Percentiles rank a stretch among this genome's conserved stretches.
Evolutionary conservation across 2,329 filamentous ascomycete species (phyloP).

Genomic region (Didymella sp.): DNA sequence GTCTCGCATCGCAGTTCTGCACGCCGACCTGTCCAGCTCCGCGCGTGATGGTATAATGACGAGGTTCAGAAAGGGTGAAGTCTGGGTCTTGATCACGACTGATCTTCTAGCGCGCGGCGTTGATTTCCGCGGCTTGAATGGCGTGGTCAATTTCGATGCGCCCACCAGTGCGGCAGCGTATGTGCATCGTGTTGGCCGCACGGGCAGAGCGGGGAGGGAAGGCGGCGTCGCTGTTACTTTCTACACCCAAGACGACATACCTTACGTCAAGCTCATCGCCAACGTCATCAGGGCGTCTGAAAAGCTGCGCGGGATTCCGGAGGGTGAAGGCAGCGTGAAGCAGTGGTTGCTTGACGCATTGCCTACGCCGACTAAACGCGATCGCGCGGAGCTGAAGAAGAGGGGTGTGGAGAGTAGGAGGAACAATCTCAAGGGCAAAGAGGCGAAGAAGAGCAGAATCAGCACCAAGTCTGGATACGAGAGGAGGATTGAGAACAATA

Average conservation of each 20-base stretch:
- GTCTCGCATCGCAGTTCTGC: conserved; percentile 84
- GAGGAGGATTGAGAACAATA: conserved; percentile 71
- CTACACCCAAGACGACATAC: conserved; percentile 94
- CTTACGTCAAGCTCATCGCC: conserved; percentile 86
- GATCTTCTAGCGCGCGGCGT: conserved; percentile 91
- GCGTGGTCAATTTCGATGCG: conserved; percentile 97
- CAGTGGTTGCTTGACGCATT: conserved; percentile 85
- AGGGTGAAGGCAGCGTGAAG: conserved; percentile 58
- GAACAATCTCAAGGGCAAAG: conserved; percentile 37
- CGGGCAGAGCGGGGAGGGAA: conserved; percentile 83
- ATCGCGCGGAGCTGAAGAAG: conserved; percentile 81
- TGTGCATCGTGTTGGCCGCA: conserved; percentile 91
- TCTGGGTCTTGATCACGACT: conserved; percentile 96
- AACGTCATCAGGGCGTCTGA: conserved; percentile 90
- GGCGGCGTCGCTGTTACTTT: conserved; percentile 92
- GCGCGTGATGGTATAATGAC: conserved; percentile 83
- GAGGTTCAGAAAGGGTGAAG: conserved; percentile 86
- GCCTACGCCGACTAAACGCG: conserved; percentile 81
- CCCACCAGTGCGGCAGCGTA: conserved; percentile 90
- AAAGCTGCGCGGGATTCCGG: conserved; percentile 62
- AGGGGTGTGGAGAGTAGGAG: conserved; percentile 78
- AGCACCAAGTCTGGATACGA: conserved; percentile 83
- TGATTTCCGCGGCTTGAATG: conserved; percentile 93
- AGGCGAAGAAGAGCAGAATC: conserved; percentile 64
- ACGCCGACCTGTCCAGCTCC: conserved; percentile 81